These are phyloP conservation scores for Oidiodendron maius DNA, from an alignment of 495 filamentous ascomycete species.

Conservation along the genomic window DNA sequence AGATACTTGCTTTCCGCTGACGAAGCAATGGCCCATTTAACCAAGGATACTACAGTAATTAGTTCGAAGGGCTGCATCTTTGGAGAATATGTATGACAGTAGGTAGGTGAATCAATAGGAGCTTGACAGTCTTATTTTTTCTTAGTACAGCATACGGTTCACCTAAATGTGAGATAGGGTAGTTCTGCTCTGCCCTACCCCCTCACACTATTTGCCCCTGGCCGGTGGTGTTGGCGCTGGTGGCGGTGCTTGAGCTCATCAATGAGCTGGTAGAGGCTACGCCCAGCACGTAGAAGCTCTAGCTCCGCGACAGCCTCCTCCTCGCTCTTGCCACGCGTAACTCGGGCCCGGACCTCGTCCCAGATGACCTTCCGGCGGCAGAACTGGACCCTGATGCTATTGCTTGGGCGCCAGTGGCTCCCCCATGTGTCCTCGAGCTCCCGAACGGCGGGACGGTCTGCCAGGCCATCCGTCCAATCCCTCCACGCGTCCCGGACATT, in stretches of 20 bases:
- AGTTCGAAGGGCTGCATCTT: too few relatives aligned
- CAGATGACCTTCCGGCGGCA: constrained; percentile 2
- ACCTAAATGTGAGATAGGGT: too few relatives aligned
- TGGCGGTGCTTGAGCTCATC: constrained; percentile 1
- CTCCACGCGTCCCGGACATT: constrained; percentile 5
- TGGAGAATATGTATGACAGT: too few relatives aligned
- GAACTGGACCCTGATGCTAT: neutral
- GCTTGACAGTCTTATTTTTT: too few relatives aligned
- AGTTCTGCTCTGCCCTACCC: too few relatives aligned
- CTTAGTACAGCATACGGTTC: too few relatives aligned
- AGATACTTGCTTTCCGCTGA: too few relatives aligned
- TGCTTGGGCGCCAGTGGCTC: neutral
- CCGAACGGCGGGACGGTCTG: neutral
- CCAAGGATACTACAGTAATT: too few relatives aligned
- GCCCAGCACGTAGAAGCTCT: neutral
- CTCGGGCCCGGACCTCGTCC: neutral
- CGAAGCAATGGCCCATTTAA: too few relatives aligned
- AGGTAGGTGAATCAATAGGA: too few relatives aligned
- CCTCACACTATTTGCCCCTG: too few relatives aligned
- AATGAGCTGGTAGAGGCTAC: neutral
- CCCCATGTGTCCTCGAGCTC: constrained; percentile 5
- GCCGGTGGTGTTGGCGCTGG: neutral
- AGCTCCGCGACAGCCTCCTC: neutral
- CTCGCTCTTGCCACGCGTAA: neutral
- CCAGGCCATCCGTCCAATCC: constrained; percentile 4